Percentiles rank a stretch among this genome's conserved stretches.
These are phyloP conservation scores for Carex scoparia DNA, from an alignment of 176 grass and related monocot species.

Conservation along the genomic window DNA sequence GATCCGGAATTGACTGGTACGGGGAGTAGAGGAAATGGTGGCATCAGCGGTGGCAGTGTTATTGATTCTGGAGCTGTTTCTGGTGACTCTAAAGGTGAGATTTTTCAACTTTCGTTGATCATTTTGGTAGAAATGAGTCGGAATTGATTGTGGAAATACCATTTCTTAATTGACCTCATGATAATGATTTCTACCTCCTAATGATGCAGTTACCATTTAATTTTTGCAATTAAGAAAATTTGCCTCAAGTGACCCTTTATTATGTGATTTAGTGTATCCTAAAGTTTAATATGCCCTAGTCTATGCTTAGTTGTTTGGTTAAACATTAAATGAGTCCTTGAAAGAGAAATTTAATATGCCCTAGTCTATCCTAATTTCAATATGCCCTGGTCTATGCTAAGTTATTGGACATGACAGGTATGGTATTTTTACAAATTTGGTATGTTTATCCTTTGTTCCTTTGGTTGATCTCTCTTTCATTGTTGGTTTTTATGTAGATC, in stretches of 20 bases:
- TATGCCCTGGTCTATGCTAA: no score
- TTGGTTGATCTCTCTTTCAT: constrained; percentile 9
- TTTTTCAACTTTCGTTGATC: not conserved
- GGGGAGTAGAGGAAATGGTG: constrained; percentile 1
- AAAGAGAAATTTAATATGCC: not conserved
- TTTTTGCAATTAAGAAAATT: constrained; percentile 1
- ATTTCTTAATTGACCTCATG: not conserved
- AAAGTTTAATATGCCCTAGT: not conserved
- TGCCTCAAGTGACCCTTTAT: not conserved
- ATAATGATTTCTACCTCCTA: not conserved
- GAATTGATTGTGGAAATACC: not conserved
- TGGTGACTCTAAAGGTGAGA: constrained; percentile 42
- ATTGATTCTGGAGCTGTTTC: constrained; percentile 27
- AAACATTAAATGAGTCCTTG: not conserved
- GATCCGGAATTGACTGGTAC: constrained; percentile 25
- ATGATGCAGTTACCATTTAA: not conserved
- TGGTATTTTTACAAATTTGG: not conserved
- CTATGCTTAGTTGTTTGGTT: not conserved
- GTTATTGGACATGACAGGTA: not conserved
- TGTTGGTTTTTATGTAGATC: constrained; percentile 39
- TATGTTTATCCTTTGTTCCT: not conserved
- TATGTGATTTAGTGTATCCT: not conserved
- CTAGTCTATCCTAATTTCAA: no score
- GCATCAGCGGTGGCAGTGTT: not conserved
- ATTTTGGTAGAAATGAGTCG: not conserved